Evolutionary conservation across 2,329 filamentous ascomycete genomes (phyloP).

Genomic region (Penicillium sp.): DNA sequence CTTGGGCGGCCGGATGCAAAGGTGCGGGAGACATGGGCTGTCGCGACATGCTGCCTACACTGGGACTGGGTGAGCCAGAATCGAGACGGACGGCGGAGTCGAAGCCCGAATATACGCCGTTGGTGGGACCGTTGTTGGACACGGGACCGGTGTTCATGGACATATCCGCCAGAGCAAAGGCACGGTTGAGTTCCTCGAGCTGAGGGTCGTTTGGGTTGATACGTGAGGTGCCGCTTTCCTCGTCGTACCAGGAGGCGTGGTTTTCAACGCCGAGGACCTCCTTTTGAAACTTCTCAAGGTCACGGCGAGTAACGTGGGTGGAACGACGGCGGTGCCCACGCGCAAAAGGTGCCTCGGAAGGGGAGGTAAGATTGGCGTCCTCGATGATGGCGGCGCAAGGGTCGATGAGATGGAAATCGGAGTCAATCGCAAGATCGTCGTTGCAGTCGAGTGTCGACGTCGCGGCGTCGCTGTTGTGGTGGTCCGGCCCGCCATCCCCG

Average conservation of each 20-base stretch:
- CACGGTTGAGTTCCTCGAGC: conserved; percentile 36
- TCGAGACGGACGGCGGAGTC: conserved; percentile 24
- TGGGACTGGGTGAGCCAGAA: conserved; percentile 23
- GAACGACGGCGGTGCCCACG: conserved; percentile 43
- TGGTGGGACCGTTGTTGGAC: conserved; percentile 24
- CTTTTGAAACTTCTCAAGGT: conserved; percentile 39
- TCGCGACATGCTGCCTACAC: conserved; percentile 34
- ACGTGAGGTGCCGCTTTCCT: conserved; percentile 26
- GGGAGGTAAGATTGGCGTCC: conserved; percentile 27
- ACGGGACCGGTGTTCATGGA: conserved; percentile 36
- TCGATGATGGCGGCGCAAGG: conserved; percentile 31
- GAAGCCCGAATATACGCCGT: conserved; percentile 34
- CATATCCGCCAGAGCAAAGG: conserved; percentile 35
- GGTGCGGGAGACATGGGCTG: conserved; percentile 36
- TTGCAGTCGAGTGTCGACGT: conserved; percentile 4
- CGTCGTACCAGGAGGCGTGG: conserved; percentile 30
- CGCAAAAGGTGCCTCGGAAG: conserved; percentile 35
- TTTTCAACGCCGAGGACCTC: conserved; percentile 36
- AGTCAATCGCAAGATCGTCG: neutral
- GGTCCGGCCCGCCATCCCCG: conserved; percentile 6
- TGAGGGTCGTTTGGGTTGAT: conserved; percentile 30
- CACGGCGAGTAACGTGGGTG: conserved; percentile 40
- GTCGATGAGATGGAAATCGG: conserved; percentile 6
- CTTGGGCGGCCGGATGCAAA: conserved; percentile 31
- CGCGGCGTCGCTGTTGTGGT: conserved; percentile 4